A percentile compares a stretch with the other conserved stretches of the same genome.
Evolutionary conservation across 2,329 filamentous ascomycete genomes (phyloP).

Genomic region (Colletotrichum camelliae): DNA sequence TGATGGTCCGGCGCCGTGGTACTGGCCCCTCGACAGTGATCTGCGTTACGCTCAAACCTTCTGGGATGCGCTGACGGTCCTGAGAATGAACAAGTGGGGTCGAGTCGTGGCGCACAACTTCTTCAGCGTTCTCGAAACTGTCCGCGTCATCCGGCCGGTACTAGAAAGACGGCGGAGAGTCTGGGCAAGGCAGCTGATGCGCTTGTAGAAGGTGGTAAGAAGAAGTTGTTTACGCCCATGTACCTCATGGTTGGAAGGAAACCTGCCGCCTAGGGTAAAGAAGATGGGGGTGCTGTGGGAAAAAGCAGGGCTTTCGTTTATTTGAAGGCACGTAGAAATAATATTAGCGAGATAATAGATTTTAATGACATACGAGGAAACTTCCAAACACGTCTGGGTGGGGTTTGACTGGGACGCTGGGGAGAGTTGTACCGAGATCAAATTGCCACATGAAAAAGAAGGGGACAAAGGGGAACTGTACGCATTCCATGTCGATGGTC

Average conservation of each 20-base stretch:
- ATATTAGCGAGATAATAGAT: background rate
- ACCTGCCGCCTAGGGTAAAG: conserved; percentile 49
- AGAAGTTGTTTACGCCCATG: conserved; percentile 97
- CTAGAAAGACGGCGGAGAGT: conserved; percentile 94
- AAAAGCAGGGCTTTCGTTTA: background rate
- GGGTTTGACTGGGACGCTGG: background rate
- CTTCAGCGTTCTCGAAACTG: conserved; percentile 75
- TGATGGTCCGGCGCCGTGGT: conserved; percentile 83
- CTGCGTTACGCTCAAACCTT: conserved; percentile 80
- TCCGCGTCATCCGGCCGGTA: conserved; percentile 82
- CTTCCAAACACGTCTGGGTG: too few species aligned
- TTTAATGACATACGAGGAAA: background rate
- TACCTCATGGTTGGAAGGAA: conserved; percentile 96
- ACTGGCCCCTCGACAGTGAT: conserved; percentile 88
- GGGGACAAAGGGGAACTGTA: too few species aligned
- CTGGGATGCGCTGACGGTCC: conserved; percentile 81
- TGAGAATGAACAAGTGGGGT: conserved; percentile 87
- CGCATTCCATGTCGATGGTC: too few species aligned
- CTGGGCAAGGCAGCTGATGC: conserved; percentile 82
- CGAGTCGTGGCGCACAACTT: conserved; percentile 77
- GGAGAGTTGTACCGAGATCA: too few species aligned
- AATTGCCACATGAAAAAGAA: too few species aligned
- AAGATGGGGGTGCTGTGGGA: background rate
- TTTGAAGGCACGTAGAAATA: background rate
- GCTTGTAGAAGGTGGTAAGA: conserved; percentile 82